Percentiles rank a stretch among this genome's conserved stretches.
Conservation (phyloP, 768 basidiomycete species). For the Pleurotus tuoliensis region DNA sequence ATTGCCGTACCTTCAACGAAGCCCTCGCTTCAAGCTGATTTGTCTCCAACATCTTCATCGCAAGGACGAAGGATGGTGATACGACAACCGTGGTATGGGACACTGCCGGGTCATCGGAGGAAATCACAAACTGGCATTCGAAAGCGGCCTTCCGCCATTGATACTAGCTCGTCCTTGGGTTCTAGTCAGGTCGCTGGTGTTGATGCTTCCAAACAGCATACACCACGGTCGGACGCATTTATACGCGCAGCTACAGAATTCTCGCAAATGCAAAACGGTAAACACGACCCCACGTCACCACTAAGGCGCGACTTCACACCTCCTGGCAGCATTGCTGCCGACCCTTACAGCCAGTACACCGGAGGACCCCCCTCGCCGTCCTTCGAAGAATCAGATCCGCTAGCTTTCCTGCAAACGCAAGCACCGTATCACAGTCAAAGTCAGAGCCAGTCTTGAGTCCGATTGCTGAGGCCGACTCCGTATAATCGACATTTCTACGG, state of each 20-base stretch:
- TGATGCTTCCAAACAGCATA: not conserved
- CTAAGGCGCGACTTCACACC: not conserved
- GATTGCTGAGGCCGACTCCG: not conserved
- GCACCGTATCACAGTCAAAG: conserved; percentile 3
- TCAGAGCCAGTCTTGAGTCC: not conserved
- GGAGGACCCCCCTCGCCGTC: not conserved
- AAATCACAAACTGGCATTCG: not conserved
- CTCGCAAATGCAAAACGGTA: not conserved
- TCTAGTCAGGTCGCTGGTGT: not conserved
- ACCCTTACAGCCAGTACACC: not conserved
- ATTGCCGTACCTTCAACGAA: not conserved
- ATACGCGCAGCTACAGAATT: not conserved
- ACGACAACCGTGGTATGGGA: not conserved
- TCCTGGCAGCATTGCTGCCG: not conserved
- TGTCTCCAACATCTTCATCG: not conserved
- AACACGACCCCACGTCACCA: not conserved
- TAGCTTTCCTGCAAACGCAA: conserved; percentile 1
- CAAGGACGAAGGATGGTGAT: not conserved
- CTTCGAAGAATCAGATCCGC: conserved; percentile 1
- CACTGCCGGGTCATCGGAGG: not conserved
- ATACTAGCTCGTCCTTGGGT: not conserved
- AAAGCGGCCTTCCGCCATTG: not conserved
- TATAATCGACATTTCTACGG: no score
- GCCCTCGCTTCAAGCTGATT: not conserved
- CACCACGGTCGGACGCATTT: not conserved